Conservation (phyloP, 805 yeast species). For the Hanseniaspora guilliermondii region DNA sequence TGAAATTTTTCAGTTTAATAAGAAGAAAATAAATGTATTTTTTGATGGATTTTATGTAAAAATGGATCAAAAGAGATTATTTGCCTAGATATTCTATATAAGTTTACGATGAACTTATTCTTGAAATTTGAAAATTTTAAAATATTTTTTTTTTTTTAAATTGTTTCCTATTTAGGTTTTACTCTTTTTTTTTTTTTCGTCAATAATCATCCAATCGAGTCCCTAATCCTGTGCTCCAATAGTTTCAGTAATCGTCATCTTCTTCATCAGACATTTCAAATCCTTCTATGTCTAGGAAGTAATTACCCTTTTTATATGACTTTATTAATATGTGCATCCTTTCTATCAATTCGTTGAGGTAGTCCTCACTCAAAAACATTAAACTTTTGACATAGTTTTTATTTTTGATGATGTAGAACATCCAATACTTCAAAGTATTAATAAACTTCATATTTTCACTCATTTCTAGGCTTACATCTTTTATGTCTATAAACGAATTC, state of each 20-base stretch:
- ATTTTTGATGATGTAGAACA: constrained; percentile 1
- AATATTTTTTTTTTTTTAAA: not conserved
- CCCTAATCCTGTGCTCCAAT: not conserved
- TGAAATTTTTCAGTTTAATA: too few species aligned
- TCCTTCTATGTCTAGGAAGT: constrained; percentile 6
- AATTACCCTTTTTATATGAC: constrained; percentile 2
- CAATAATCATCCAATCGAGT: too few species aligned
- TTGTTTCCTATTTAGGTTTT: not conserved
- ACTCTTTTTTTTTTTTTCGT: too few species aligned
- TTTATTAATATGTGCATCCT: constrained; percentile 1
- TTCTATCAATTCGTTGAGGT: constrained; percentile 5
- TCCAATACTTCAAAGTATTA: constrained; percentile 12
- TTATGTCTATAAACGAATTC: constrained; percentile 1
- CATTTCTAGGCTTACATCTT: not conserved
- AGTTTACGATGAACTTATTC: too few species aligned
- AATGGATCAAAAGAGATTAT: too few species aligned
- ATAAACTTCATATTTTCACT: constrained; percentile 1
- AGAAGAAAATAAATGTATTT: too few species aligned
- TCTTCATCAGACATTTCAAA: constrained; percentile 8
- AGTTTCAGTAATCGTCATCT: not conserved
- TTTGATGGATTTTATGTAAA: too few species aligned
- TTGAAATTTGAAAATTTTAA: not conserved
- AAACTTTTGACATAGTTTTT: not conserved
- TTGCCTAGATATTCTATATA: too few species aligned
- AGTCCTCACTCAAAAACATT: not conserved